Conservation (phyloP, 371 early-diverging fungal genomes). For the Haplosporangium sp. region DNA sequence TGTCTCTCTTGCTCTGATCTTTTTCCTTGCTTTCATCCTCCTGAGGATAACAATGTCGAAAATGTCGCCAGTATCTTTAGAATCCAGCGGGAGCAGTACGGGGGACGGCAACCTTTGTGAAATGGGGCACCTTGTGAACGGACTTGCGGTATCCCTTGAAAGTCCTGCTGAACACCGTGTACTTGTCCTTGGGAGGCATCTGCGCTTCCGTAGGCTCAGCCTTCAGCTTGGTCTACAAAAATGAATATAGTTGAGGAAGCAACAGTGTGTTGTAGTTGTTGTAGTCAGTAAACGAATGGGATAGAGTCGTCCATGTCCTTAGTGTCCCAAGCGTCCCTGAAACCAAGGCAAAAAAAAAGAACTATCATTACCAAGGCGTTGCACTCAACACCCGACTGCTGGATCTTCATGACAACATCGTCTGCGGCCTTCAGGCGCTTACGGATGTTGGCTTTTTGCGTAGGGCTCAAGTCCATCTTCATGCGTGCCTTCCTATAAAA, state of each 20-base stretch:
- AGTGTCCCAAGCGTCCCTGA: neutral
- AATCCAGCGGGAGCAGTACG: constrained; percentile 86
- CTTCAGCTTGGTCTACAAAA: constrained; percentile 70
- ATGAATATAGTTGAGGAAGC: too few species aligned
- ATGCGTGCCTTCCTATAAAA: constrained; percentile 75
- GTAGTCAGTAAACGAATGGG: too few species aligned
- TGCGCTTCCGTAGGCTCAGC: constrained; percentile 85
- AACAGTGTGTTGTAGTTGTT: too few species aligned
- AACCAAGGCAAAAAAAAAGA: neutral
- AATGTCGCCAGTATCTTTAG: constrained; percentile 39
- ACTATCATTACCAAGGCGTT: constrained; percentile 79
- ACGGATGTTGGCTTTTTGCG: constrained; percentile 94
- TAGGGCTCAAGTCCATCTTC: constrained; percentile 81
- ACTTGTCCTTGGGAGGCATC: constrained; percentile 92
- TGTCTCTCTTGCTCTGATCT: neutral
- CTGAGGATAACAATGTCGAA: neutral
- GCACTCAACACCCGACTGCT: constrained; percentile 89
- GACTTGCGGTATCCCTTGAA: constrained; percentile 90
- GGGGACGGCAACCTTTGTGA: constrained; percentile 88
- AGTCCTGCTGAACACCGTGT: constrained; percentile 89
- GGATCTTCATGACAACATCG: constrained; percentile 84
- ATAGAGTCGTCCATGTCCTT: too few species aligned
- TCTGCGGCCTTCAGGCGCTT: constrained; percentile 93
- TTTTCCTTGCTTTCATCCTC: neutral
- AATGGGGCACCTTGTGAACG: constrained; percentile 96